Percentiles rank a stretch among this genome's conserved stretches.
These are phyloP conservation scores for Parmelia sp. DNA, from an alignment of 495 filamentous ascomycete species.

Conservation along the genomic window DNA sequence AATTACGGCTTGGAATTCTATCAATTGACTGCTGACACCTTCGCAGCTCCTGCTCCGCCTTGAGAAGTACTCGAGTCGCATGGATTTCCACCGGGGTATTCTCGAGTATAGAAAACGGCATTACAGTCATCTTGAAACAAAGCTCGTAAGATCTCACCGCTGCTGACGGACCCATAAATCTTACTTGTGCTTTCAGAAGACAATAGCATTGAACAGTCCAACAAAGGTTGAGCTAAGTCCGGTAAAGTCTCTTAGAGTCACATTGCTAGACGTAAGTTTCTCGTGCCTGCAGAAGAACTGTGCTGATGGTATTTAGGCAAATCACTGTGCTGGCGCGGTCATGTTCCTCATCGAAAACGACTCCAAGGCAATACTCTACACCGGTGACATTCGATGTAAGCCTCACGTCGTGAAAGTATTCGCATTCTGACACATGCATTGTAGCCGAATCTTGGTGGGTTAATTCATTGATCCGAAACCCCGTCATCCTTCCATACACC, in stretches of 20 bases:
- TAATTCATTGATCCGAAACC: constrained; percentile 58
- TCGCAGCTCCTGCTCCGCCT: constrained; percentile 58
- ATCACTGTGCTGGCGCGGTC: constrained; percentile 85
- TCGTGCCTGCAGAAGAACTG: not conserved
- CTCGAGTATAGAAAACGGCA: constrained; percentile 61
- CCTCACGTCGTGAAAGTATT: not conserved
- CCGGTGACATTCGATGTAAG: constrained; percentile 82
- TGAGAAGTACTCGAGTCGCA: constrained; percentile 68
- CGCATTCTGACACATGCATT: not conserved
- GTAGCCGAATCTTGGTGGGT: constrained; percentile 65
- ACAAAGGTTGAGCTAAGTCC: constrained; percentile 68
- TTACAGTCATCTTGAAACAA: constrained; percentile 66
- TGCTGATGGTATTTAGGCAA: constrained; percentile 41
- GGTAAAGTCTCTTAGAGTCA: constrained; percentile 63
- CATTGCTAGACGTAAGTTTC: constrained; percentile 61
- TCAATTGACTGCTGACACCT: constrained; percentile 15
- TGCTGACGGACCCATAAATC: not conserved
- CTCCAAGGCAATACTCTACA: constrained; percentile 76
- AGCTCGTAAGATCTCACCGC: constrained; percentile 45
- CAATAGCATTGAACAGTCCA: constrained; percentile 78
- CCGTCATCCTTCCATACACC: constrained; percentile 68
- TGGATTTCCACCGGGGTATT: constrained; percentile 74
- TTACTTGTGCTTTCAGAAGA: constrained; percentile 47
- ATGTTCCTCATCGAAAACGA: constrained; percentile 88
- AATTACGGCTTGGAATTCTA: not conserved